Evolutionary conservation across 805 yeast species (phyloP), one percentile per base, ranked within the genome.

Genomic region (Teunomyces gatunensis): DNA sequence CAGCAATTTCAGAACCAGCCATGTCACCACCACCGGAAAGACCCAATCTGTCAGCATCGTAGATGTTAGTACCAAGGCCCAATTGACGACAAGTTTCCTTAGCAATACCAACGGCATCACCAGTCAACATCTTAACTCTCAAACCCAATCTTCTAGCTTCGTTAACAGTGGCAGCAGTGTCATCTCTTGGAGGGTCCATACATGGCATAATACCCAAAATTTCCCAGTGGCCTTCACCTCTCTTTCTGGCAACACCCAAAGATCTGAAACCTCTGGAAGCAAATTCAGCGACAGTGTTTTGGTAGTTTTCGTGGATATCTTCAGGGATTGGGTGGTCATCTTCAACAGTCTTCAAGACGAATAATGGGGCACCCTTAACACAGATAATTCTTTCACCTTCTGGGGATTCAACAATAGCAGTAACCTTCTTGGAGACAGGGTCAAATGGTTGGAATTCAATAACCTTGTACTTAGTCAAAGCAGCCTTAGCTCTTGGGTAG

Each of bases 61-160:
- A 90, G 67, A 90, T 89, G 86, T 89, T 89, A 63, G 95, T 87
- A 77, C 97, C 97, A 63, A 90, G 79, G 73, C 97, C 97, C 73
- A 90, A 83, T 82, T 90, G 97, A 77, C 96, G 87, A 78, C 96
- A 89, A 71, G 97, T 90, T 80, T 90, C 97, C 83, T 89, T 87
- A 67, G 97, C 97, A 77, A 90, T 90, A 83, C 96, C 97, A 68
- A 90, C 96, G 73, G 97, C 97, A 79, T 90, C 97, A 84, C 97
- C 97, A 77, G 97, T 90, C 73, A 90, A 84, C 97, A 90, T 90
- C 86, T 90, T 90, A 63, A 90, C 94, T 77, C 94, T 85, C 69
- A 90, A 82, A 83, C 97, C 97, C 67, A 90, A 83, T 60, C 77
- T 67, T 78, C 87, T 84, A 63, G 97, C 97, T 78, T 90, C 97